Evolutionary conservation across 1,284 basidiomycete genomes (phyloP).

Genomic region (Tetrapyrgos nigripes): DNA sequence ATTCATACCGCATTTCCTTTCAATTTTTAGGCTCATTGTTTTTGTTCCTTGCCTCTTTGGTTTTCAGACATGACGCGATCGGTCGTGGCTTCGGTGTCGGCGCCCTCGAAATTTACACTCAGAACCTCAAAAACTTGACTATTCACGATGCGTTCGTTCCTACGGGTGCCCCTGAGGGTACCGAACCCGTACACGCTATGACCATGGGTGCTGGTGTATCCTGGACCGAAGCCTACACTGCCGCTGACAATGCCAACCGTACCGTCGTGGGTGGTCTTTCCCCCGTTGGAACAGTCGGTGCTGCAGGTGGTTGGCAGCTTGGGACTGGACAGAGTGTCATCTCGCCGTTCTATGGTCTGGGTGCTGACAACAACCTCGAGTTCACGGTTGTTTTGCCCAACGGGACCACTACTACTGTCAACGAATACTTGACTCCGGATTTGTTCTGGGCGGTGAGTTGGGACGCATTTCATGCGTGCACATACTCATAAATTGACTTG

Average conservation of each 20-base stretch:
- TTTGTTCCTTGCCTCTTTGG: not conserved
- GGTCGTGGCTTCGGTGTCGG: conserved; percentile 9
- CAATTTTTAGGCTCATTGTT: too few relatives aligned
- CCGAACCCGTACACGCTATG: conserved; percentile 22
- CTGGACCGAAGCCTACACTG: conserved; percentile 1
- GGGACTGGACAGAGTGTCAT: conserved; percentile 3
- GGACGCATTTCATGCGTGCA: not conserved
- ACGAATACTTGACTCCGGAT: conserved; percentile 3
- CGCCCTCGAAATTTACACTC: conserved; percentile 3
- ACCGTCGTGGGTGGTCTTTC: conserved; percentile 1
- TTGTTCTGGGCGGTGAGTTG: conserved; percentile 13
- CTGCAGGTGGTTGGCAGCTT: conserved; percentile 7
- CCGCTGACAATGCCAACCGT: not conserved
- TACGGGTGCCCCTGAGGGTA: not conserved
- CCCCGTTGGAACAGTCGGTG: conserved; percentile 6
- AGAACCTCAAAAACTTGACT: not conserved
- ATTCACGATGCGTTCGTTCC: not conserved
- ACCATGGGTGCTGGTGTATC: conserved; percentile 33
- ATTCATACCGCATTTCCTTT: too few relatives aligned
- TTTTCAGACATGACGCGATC: conserved; percentile 10
- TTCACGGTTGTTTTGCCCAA: conserved; percentile 11
- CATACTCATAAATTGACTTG: not conserved
- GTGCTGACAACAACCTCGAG: conserved; percentile 7
- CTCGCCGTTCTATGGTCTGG: not conserved
- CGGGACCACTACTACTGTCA: conserved; percentile 4